These are phyloP conservation scores for Suillus luteus DNA, from an alignment of 768 basidiomycete species.

Conservation along the genomic window DNA sequence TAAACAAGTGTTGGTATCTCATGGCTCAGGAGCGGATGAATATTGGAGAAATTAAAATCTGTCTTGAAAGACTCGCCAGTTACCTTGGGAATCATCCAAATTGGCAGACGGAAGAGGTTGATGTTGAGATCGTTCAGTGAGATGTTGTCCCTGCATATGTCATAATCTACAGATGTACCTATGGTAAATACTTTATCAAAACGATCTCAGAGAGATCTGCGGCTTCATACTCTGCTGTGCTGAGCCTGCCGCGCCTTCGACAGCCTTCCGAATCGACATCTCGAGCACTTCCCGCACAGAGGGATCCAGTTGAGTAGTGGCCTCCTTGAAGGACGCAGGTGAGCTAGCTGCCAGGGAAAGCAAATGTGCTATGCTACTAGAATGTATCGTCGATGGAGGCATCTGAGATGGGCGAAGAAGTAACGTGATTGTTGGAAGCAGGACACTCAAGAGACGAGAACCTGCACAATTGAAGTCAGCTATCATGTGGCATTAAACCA, in stretches of 20 bases:
- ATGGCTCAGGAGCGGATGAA: slow-evolving; percentile 39
- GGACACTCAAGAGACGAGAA: slow-evolving; percentile 62
- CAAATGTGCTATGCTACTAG: slow-evolving; percentile 65
- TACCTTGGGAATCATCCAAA: neutral
- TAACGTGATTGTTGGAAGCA: slow-evolving; percentile 75
- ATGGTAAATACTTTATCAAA: slow-evolving; percentile 39
- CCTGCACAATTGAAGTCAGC: slow-evolving; percentile 44
- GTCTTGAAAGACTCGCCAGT: neutral
- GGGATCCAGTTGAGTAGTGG: slow-evolving; percentile 65
- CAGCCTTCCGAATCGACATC: slow-evolving; percentile 72
- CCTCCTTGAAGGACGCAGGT: slow-evolving; percentile 83
- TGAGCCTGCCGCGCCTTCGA: slow-evolving; percentile 47
- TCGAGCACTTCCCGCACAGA: slow-evolving; percentile 67
- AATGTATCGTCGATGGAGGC: slow-evolving; percentile 48
- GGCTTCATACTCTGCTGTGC: slow-evolving; percentile 54
- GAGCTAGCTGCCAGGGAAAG: slow-evolving; percentile 70
- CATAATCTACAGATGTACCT: neutral
- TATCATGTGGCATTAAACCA: neutral
- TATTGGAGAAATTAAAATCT: neutral
- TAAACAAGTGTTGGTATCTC: slow-evolving; percentile 46
- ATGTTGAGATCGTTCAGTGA: neutral
- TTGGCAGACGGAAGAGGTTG: neutral
- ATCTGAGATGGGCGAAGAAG: slow-evolving; percentile 57
- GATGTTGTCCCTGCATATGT: neutral
- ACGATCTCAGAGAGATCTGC: slow-evolving; percentile 77